Conservation (phyloP, 345 rosid genomes). For the Nasturtium officinale region DNA sequence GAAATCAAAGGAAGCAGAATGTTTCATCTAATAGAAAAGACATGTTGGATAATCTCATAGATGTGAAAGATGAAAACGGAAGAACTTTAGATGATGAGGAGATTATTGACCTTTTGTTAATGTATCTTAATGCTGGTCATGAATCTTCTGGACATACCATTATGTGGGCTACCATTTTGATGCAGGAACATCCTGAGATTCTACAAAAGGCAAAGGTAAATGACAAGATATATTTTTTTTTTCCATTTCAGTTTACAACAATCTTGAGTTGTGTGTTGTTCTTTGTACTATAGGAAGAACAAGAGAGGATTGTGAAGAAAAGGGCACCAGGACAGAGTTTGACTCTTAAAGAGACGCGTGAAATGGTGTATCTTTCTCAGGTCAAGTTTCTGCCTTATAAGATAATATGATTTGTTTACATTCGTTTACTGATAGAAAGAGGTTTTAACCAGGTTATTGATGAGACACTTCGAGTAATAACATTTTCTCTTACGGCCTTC, state of each 20-base stretch:
- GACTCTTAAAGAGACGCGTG: slow-evolving; percentile 69
- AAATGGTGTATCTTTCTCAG: slow-evolving; percentile 78
- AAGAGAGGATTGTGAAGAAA: slow-evolving; percentile 55
- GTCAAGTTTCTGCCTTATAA: slow-evolving; percentile 33
- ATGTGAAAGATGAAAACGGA: slow-evolving; percentile 70
- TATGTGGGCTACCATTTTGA: slow-evolving; percentile 80
- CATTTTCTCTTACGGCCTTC: slow-evolving; percentile 77
- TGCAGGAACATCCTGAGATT: slow-evolving; percentile 69
- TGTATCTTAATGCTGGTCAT: slow-evolving; percentile 92
- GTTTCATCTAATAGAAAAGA: slow-evolving; percentile 49
- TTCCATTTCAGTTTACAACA: background rate
- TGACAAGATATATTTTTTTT: background rate
- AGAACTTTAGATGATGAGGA: slow-evolving; percentile 65
- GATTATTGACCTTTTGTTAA: slow-evolving; percentile 72
- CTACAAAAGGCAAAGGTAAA: slow-evolving; percentile 67
- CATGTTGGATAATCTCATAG: slow-evolving; percentile 76
- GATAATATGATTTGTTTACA: background rate
- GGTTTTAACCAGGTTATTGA: slow-evolving; percentile 61
- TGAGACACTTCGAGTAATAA: slow-evolving; percentile 75
- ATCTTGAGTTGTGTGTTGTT: slow-evolving; percentile 9
- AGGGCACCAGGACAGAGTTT: slow-evolving; percentile 52
- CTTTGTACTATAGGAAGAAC: slow-evolving; percentile 57
- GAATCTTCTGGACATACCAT: slow-evolving; percentile 87
- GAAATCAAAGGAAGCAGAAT: slow-evolving; percentile 44
- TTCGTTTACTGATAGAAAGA: slow-evolving; percentile 7